Percentiles rank a stretch among this genome's conserved stretches.
Conservation (phyloP, 1,284 basidiomycete species). For the Rhodotorula sp. region DNA sequence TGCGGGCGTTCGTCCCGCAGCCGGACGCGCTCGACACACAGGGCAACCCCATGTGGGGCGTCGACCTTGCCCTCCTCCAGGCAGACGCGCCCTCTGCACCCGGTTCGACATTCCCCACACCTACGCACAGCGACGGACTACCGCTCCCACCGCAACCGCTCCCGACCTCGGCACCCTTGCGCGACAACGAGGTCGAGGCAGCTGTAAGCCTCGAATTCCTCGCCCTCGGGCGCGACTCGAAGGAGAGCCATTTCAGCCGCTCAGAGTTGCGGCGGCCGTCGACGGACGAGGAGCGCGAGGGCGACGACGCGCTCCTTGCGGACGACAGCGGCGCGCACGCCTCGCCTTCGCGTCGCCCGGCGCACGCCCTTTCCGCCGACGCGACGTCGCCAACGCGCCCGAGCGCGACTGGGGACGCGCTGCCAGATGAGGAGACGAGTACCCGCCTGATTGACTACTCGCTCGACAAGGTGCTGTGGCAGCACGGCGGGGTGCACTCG, state of each 20-base stretch:
- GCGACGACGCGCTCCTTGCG: neutral
- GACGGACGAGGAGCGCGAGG: neutral
- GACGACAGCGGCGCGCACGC: no score
- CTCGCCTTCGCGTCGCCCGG: neutral
- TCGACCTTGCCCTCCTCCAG: conserved; percentile 16
- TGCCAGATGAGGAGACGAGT: conserved; percentile 8
- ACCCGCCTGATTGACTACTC: conserved; percentile 25
- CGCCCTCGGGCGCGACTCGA: conserved; percentile 41
- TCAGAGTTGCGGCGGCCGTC: conserved; percentile 27
- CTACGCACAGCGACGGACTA: neutral
- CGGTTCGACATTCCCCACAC: neutral
- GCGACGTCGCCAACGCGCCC: neutral
- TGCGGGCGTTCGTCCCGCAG: conserved; percentile 29
- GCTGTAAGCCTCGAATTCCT: conserved; percentile 39
- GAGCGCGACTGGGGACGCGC: neutral
- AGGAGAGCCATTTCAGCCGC: conserved; percentile 34
- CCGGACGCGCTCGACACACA: conserved; percentile 7
- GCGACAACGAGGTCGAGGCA: conserved; percentile 39
- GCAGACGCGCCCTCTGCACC: neutral
- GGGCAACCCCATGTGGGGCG: conserved; percentile 17
- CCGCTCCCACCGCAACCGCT: neutral
- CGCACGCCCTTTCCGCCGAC: neutral
- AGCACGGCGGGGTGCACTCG: conserved; percentile 31
- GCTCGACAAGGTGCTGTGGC: conserved; percentile 34
- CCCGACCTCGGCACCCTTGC: neutral